Evolutionary conservation across 2,329 filamentous ascomycete genomes (phyloP).

Genomic region (Biscogniauxia sp.): DNA sequence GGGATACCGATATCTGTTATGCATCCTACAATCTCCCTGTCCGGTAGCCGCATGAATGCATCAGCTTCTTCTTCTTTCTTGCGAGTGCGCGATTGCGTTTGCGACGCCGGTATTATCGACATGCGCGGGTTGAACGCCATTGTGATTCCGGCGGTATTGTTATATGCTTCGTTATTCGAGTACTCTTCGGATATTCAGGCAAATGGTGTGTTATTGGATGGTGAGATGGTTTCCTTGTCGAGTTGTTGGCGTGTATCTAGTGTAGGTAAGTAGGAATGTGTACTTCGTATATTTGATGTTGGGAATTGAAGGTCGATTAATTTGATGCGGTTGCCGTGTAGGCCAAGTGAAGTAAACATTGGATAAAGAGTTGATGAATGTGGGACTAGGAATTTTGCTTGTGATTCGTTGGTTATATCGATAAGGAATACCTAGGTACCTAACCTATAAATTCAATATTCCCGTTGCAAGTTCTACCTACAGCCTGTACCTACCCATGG

Average conservation of each 20-base stretch:
- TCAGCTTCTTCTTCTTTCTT: slow-evolving; percentile 60
- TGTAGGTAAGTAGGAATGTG: neutral
- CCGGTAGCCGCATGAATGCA: slow-evolving; percentile 59
- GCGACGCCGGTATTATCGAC: slow-evolving; percentile 56
- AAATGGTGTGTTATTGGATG: too few species aligned
- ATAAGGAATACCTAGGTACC: neutral
- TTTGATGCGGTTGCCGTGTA: slow-evolving; percentile 22
- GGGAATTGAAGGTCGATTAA: slow-evolving; percentile 7
- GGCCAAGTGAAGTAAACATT: slow-evolving; percentile 19
- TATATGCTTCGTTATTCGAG: neutral
- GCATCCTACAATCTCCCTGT: slow-evolving; percentile 88
- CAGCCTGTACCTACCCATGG: too few species aligned
- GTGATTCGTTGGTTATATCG: slow-evolving; percentile 4
- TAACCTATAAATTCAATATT: too few species aligned
- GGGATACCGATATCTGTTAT: slow-evolving; percentile 95
- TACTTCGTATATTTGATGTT: too few species aligned
- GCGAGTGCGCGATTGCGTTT: slow-evolving; percentile 51
- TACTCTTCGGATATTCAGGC: neutral
- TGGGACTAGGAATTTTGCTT: neutral
- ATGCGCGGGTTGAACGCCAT: slow-evolving; percentile 61
- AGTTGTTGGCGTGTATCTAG: neutral
- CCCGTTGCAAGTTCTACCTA: too few species aligned
- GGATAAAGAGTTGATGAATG: slow-evolving; percentile 6
- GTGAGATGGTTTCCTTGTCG: neutral
- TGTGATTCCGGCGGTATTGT: slow-evolving; percentile 15